Evolutionary conservation across 208 protist species (phyloP).

Genomic region (Acanthamoeba quina): DNA sequence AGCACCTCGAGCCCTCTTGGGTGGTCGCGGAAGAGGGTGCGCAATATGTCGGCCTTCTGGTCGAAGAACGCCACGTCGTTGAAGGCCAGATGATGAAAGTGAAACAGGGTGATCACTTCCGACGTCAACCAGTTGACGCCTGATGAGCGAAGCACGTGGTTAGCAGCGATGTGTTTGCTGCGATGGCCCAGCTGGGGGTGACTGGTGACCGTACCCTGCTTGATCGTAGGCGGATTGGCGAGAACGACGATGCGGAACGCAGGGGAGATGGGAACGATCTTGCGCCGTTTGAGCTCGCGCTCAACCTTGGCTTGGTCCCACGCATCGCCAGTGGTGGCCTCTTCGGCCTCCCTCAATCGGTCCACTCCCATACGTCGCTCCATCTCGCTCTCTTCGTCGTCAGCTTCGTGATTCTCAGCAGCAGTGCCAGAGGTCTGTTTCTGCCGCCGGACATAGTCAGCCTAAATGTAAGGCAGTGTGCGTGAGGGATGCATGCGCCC

Average conservation of each 20-base stretch:
- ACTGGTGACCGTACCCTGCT: conserved; percentile 25
- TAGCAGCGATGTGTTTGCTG: no score
- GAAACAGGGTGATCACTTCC: conserved; percentile 94
- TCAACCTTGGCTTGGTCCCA: conserved; percentile 58
- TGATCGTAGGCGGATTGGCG: conserved; percentile 56
- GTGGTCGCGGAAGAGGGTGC: neutral
- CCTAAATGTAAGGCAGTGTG: no score
- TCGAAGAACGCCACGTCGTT: conserved; percentile 72
- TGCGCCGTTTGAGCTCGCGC: conserved; percentile 7
- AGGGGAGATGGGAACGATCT: conserved; percentile 53
- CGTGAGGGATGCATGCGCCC: neutral
- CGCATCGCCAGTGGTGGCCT: neutral
- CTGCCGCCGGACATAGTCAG: no score
- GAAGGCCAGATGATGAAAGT: conserved; percentile 90
- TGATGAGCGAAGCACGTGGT: neutral
- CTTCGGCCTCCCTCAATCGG: neutral
- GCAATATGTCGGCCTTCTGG: conserved; percentile 70
- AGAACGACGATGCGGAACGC: conserved; percentile 70
- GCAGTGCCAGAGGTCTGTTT: no score
- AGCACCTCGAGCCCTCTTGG: neutral
- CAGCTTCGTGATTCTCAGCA: neutral
- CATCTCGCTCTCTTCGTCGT: conserved; percentile 41
- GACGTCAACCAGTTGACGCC: conserved; percentile 88
- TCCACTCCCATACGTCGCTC: conserved; percentile 47
- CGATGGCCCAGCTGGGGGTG: no score